Evolutionary conservation across 2,329 filamentous ascomycete genomes (phyloP).

Genomic region (Diaporthe velutina): DNA sequence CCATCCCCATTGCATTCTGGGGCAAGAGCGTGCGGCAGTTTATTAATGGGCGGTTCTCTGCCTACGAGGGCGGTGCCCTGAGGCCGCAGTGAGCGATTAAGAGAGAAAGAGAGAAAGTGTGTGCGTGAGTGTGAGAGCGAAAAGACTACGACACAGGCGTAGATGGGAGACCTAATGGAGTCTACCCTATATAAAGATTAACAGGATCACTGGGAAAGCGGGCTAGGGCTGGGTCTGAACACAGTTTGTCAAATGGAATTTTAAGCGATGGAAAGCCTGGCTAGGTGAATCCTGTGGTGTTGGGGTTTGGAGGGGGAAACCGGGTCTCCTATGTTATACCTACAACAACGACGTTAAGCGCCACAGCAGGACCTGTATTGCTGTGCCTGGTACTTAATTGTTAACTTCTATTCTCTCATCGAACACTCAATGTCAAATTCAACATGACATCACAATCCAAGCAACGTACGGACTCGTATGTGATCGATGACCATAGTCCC

Average conservation of each 20-base stretch:
- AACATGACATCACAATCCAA: too few species aligned
- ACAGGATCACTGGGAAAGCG: not conserved
- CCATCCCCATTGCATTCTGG: constrained; percentile 46
- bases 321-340: constrained; percentile 11
- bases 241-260: constrained; percentile 1
- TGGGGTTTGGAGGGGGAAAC: not conserved
- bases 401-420: constrained; percentile 21
- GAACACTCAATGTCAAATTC: not conserved
- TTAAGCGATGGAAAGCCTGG: constrained; percentile 26
- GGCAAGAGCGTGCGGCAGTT: constrained; percentile 45
- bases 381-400: constrained; percentile 26
- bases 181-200: not conserved
- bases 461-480: not conserved
- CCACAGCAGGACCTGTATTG: constrained; percentile 12
- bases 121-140: not conserved
- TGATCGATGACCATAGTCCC: accelerated
- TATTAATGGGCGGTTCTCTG: constrained; percentile 43
- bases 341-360: constrained; percentile 10
- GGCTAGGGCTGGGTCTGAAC: not conserved
- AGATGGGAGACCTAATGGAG: not conserved
- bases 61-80: constrained; percentile 43
- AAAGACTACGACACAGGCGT: not conserved
- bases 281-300: constrained; percentile 27
- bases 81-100: constrained; percentile 41
- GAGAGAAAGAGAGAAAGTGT: not conserved